A percentile compares a stretch with the other conserved stretches of the same genome.
These are phyloP conservation scores for Arabidopsis suecica DNA, from an alignment of 345 rosid species.

Conservation along the genomic window DNA sequence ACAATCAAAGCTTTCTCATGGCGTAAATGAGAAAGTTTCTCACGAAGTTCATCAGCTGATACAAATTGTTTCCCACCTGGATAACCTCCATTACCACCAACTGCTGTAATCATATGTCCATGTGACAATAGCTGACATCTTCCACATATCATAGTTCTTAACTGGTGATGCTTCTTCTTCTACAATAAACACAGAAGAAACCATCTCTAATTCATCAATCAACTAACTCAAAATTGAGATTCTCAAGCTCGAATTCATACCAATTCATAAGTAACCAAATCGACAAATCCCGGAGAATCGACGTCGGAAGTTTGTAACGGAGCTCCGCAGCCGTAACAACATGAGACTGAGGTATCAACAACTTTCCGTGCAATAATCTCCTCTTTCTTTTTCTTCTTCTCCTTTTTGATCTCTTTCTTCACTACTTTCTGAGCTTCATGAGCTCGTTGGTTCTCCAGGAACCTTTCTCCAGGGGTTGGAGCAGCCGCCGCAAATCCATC, in stretches of 20 bases:
- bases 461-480: slow-evolving; percentile 73
- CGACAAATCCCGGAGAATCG: slow-evolving; percentile 86
- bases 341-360: slow-evolving; percentile 50
- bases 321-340: slow-evolving; percentile 96
- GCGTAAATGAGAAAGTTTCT: slow-evolving; percentile 85
- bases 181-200: slow-evolving; percentile 45
- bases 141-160: slow-evolving; percentile 85
- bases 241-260: slow-evolving; percentile 44
- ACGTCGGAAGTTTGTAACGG: slow-evolving; percentile 78
- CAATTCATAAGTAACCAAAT: slow-evolving; percentile 69
- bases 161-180: slow-evolving; percentile 97
- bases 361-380: slow-evolving; percentile 51
- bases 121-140: slow-evolving; percentile 92
- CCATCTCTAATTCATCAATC: slow-evolving; percentile 2
- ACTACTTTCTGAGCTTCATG: slow-evolving; percentile 60
- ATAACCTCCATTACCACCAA: slow-evolving; percentile 97
- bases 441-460: slow-evolving; percentile 65
- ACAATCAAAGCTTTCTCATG: slow-evolving; percentile 78
- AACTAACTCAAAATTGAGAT: neutral
- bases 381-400: slow-evolving; percentile 51
- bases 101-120: slow-evolving; percentile 96
- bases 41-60: slow-evolving; percentile 80
- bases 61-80: slow-evolving; percentile 91
- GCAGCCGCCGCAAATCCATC: slow-evolving; percentile 80
- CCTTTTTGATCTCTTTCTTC: slow-evolving; percentile 55